Evolutionary conservation across 345 rosid species (phyloP).

Genomic region (Pelargonium nanum): DNA sequence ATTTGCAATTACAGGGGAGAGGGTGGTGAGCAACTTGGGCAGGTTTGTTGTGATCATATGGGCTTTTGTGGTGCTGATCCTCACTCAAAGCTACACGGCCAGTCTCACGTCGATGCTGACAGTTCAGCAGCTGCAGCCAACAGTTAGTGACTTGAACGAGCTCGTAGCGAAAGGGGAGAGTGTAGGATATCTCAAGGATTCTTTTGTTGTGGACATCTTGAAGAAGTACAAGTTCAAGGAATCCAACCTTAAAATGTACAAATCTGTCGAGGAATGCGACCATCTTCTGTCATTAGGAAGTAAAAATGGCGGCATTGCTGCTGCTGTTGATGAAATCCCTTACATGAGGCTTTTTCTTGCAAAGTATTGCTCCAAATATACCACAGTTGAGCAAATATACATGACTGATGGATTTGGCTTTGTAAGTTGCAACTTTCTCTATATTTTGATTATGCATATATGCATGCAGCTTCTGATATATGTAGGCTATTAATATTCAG

Average conservation of each 20-base stretch:
- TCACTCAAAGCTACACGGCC: conserved; percentile 44
- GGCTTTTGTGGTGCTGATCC: conserved; percentile 38
- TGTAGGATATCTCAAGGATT: conserved; percentile 27
- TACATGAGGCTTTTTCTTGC: conserved; percentile 29
- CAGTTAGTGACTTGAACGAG: conserved; percentile 3
- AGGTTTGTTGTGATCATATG: conserved; percentile 43
- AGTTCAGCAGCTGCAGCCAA: conserved; percentile 25
- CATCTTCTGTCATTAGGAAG: conserved; percentile 16
- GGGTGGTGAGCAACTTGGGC: conserved; percentile 26
- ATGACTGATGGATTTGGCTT: conserved; percentile 26
- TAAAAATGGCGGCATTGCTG: conserved; percentile 16
- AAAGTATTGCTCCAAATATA: conserved; percentile 19
- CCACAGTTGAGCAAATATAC: conserved; percentile 22
- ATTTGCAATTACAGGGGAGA: conserved; percentile 28
- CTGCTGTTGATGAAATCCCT: conserved; percentile 35
- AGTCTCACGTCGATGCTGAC: conserved; percentile 39
- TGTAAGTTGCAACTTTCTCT: conserved; percentile 14
- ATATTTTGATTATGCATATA: not conserved
- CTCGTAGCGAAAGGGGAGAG: conserved; percentile 7
- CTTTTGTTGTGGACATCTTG: conserved; percentile 13
- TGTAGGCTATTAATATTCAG: conserved; percentile 10
- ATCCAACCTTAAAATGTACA: conserved; percentile 7
- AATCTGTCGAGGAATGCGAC: conserved; percentile 13
- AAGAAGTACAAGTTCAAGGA: conserved; percentile 7
- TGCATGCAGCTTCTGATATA: not conserved